Evolutionary conservation across 23 red algal genomes (phyloP), one percentile per base, ranked within the genome.

Genomic region (Gracilariopsis chorda): DNA sequence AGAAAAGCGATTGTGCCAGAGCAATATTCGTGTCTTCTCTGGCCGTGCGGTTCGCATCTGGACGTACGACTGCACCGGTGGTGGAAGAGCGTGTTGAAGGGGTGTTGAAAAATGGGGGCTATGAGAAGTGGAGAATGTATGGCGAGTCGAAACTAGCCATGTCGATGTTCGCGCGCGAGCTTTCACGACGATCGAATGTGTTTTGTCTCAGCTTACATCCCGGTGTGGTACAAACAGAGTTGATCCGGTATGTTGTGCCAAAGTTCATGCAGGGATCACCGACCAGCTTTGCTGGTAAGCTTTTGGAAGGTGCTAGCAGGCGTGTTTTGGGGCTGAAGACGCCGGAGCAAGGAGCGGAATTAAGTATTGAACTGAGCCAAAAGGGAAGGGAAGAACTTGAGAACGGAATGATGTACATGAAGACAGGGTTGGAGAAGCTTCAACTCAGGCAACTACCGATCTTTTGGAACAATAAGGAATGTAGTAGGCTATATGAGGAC

Each of bases 71-170:
- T 2, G 57, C 88, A 1, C 75, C 88, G 19, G 10, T 91, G 20
- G 42, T 69, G 41, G 75, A 40, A 0, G 88, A 91, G 25, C 30
- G 60, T 48, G 30, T 49, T 37, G 49, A 75, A 43, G 43, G 33
- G 14, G 63, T 45, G 16, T 33, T 91, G 45, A 67, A 51, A 25
- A 61, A 80, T 27, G 58, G 56, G 11, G 82, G 77, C 24, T 91
- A 91, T 33, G 88, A 80, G 58, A 80, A 27, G 70, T 91, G 88
- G 88, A 82, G 36, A 34, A 62, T 62, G 74, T 91, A 91, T 5
- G 88, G 74, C 20, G 88, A 91, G 28, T 81, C 73, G 11, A 91
- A 91, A 35, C 39, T 82, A 27, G 88, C 88, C 6, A 91, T 91
- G 88, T 82, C 75, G 8, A 51, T 91, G 56, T 91, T 76, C 36